Conservation (phyloP, 768 basidiomycete genomes). For the Rhizopogon roseolus region DNA sequence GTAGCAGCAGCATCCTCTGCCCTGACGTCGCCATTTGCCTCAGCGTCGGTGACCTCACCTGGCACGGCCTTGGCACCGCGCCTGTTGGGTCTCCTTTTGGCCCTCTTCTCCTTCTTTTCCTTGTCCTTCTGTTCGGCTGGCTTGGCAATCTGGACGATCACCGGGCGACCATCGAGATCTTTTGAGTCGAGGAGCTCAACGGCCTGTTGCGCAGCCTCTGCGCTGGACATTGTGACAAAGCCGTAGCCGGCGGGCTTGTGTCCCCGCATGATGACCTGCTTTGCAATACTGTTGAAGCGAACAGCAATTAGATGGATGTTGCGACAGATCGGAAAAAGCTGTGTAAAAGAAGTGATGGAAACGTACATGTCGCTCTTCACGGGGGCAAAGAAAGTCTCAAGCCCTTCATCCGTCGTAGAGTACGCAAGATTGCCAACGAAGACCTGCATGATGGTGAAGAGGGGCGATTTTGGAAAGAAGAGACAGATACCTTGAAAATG, state of each 20-base stretch:
- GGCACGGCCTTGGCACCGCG: slow-evolving; percentile 84
- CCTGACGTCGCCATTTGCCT: slow-evolving; percentile 75
- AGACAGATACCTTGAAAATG: slow-evolving; percentile 65
- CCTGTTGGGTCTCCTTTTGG: slow-evolving; percentile 79
- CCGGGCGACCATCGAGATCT: slow-evolving; percentile 83
- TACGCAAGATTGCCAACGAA: slow-evolving; percentile 97
- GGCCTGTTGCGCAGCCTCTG: slow-evolving; percentile 82
- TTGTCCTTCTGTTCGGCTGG: slow-evolving; percentile 81
- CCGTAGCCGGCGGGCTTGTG: slow-evolving; percentile 87
- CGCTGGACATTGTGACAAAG: slow-evolving; percentile 79
- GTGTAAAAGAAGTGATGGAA: slow-evolving; percentile 11
- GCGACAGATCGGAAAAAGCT: neutral
- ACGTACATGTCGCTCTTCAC: slow-evolving; percentile 85
- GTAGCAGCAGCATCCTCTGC: slow-evolving; percentile 48
- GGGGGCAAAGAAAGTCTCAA: slow-evolving; percentile 90
- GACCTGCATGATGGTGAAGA: slow-evolving; percentile 40
- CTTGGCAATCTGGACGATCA: slow-evolving; percentile 92
- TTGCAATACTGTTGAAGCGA: slow-evolving; percentile 55
- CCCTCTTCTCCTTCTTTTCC: slow-evolving; percentile 72
- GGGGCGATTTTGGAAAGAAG: slow-evolving; percentile 8
- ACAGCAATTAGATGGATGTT: slow-evolving; percentile 6
- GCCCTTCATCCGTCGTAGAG: slow-evolving; percentile 89
- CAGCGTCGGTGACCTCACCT: slow-evolving; percentile 86
- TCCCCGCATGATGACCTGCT: slow-evolving; percentile 83
- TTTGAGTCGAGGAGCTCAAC: slow-evolving; percentile 82